Percentiles rank a stretch among this genome's conserved stretches.
Evolutionary conservation across 805 yeast species (phyloP).

Genomic region (Schwanniomyces vanrijiae): DNA sequence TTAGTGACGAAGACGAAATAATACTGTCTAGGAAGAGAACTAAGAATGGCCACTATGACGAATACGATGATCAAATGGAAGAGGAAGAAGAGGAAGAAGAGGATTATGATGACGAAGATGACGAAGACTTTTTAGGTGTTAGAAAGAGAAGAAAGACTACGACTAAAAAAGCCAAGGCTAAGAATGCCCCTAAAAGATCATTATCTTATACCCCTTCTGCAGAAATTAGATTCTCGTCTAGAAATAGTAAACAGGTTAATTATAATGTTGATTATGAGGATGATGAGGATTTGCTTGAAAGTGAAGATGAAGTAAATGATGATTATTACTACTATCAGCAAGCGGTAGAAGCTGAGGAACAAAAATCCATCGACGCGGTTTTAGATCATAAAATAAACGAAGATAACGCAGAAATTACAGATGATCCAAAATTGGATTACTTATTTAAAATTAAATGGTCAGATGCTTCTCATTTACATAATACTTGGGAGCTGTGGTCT

Average conservation of each 20-base stretch:
- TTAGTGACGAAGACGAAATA: slow-evolving; percentile 35
- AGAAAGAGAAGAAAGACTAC: slow-evolving; percentile 14
- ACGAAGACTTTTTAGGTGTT: slow-evolving; percentile 18
- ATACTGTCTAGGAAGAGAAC: slow-evolving; percentile 23
- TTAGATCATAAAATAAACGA: slow-evolving; percentile 40
- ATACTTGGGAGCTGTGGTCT: slow-evolving; percentile 84
- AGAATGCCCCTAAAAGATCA: slow-evolving; percentile 14
- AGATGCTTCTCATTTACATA: slow-evolving; percentile 85
- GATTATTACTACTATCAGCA: slow-evolving; percentile 34
- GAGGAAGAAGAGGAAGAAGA: slow-evolving; percentile 11
- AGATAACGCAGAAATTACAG: slow-evolving; percentile 40
- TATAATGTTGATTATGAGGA: slow-evolving; percentile 72
- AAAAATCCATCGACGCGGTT: slow-evolving; percentile 36
- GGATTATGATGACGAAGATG: slow-evolving; percentile 15
- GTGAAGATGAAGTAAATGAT: slow-evolving; percentile 33
- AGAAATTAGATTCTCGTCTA: slow-evolving; percentile 75
- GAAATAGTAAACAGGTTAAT: slow-evolving; percentile 68
- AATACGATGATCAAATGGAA: slow-evolving; percentile 13
- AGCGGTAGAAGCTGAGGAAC: slow-evolving; percentile 30
- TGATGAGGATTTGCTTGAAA: slow-evolving; percentile 55
- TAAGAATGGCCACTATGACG: slow-evolving; percentile 15
- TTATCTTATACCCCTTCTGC: slow-evolving; percentile 5
- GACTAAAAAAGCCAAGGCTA: slow-evolving; percentile 37
- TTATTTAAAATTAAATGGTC: slow-evolving; percentile 79
- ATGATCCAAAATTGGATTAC: slow-evolving; percentile 59